A percentile compares a stretch with the other conserved stretches of the same genome.
Evolutionary conservation across 139 green algal genomes (phyloP).

Genomic region (Microglena sp.): DNA sequence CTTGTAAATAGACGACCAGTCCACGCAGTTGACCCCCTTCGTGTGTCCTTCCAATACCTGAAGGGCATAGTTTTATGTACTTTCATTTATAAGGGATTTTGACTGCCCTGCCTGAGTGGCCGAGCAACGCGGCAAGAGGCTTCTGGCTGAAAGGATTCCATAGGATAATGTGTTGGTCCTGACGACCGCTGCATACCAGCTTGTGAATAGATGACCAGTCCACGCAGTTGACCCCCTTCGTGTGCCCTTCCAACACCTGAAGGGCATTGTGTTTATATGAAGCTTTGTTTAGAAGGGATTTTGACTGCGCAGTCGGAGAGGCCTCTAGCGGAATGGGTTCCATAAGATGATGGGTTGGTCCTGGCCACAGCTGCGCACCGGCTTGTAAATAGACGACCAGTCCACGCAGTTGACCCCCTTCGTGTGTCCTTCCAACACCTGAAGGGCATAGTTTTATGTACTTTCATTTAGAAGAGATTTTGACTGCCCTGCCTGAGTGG

Average conservation of each 20-base stretch:
- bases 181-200: constrained; percentile 28
- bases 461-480: no score
- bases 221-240: constrained; percentile 37
- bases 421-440: constrained; percentile 23
- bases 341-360: constrained; percentile 49
- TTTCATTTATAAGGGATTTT: no score
- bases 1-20: constrained; percentile 38
- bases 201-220: constrained; percentile 42
- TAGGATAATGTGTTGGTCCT: constrained; percentile 37
- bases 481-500: no score
- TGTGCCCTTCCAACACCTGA: constrained; percentile 23
- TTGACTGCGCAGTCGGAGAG: no score
- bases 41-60: constrained; percentile 23
- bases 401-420: constrained; percentile 24
- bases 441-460: no score
- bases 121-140: constrained; percentile 43
- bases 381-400: constrained; percentile 40
- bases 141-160: constrained; percentile 67
- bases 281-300: no score
- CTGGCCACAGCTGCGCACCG: constrained; percentile 31
- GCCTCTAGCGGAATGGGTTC: constrained; percentile 58
- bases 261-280: no score
- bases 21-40: constrained; percentile 36
- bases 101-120: no score
- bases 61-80: no score